Evolutionary conservation across 2,329 filamentous ascomycete genomes (phyloP), one percentile per base, ranked within the genome.

Genomic region (Penicillium brevicompactum): DNA sequence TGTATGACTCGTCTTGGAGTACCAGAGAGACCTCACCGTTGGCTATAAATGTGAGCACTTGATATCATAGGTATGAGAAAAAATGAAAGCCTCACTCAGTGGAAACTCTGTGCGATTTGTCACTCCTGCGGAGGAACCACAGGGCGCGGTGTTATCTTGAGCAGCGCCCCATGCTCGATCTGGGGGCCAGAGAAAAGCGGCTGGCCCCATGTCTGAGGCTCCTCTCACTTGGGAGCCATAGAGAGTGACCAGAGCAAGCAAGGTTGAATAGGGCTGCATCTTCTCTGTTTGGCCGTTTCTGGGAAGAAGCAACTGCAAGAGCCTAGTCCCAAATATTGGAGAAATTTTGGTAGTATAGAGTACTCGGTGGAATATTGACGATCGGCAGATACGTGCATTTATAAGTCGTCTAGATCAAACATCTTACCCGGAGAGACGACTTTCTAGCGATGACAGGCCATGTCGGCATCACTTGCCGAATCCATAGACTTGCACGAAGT

Each of bases 141-240:
- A 87, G 0, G 84, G 84, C 6, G 78, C 75, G 5, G 68, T 81
- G 62, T 86, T 86, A 64, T 87, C 84, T 37, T 78, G 70, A 11
- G 76, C 74, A 30, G 78, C 80, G 47, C 75, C 75, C 83, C 84
- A 87, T 40, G 74, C 72, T 49, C 84, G 76, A 68, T 86, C 83
- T 13, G 75, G 66, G 4, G 84, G 84, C 84, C 84, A 87, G 70
- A 86, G 74, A 66, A 87, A 85, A 9, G 81, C 82, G 18, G 83
- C 82, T 7, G 83, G 83, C 10, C 83, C 84, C 80, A 83, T 83
- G 13, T 69, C 62, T 38, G 63, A 49, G 6, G 66, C 59, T 9
- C 56, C 57, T 21, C 27, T 49, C 24, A 32, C 54, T 21, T 41
- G 18, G n/a, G 22, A 30, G 8, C 34, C 51, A 14, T 48, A 51